These are phyloP conservation scores for Cavenderia fasciculata DNA, from an alignment of 78 protist species.

Conservation along the genomic window DNA sequence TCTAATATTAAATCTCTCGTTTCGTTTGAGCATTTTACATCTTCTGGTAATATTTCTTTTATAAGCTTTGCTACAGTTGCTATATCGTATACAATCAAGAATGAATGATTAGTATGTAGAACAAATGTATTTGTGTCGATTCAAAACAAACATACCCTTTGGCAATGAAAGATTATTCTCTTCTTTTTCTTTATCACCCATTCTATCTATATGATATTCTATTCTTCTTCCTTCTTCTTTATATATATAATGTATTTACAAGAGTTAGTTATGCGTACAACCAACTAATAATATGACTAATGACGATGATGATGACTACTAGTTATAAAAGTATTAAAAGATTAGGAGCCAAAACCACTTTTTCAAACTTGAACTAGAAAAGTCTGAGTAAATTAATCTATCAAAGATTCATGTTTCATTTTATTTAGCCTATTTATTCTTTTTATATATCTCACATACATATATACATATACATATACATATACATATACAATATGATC, in stretches of 20 bases:
- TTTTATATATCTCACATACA: background rate
- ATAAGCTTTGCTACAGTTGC: constrained; percentile 67
- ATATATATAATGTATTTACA: no score
- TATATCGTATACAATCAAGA: background rate
- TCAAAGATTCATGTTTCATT: no score
- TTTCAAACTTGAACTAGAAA: no score
- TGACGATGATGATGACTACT: no score
- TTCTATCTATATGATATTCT: constrained; percentile 15
- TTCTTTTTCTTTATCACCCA: background rate
- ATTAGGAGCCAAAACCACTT: no score
- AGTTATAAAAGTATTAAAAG: no score
- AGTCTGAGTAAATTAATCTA: no score
- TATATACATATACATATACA: background rate
- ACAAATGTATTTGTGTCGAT: background rate
- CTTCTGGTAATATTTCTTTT: constrained; percentile 55
- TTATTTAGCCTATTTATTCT: no score
- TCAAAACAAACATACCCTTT: constrained; percentile 10
- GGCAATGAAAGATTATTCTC: constrained; percentile 60
- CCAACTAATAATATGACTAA: no score
- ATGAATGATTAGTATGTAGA: background rate
- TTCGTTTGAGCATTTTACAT: constrained; percentile 54
- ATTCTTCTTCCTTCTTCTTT: no score
- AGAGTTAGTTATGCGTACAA: no score
- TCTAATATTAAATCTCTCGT: constrained; percentile 69
- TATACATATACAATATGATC: constrained; percentile 15